These are phyloP conservation scores for Hypoxylon lienhwacheense DNA, from an alignment of 495 filamentous ascomycete species.

Conservation along the genomic window DNA sequence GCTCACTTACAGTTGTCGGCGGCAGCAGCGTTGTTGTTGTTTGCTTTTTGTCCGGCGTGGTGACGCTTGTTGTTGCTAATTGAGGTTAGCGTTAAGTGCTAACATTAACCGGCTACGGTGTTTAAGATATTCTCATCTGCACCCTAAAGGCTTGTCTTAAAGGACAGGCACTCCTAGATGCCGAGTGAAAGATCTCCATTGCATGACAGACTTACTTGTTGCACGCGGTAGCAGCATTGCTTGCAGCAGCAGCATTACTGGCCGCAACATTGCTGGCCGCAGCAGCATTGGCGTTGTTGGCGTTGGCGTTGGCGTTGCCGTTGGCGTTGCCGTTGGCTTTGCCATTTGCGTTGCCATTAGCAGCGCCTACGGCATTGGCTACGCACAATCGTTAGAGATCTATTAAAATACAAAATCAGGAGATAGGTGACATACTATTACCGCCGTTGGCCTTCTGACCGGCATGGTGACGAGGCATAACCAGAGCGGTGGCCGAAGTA, in stretches of 20 bases:
- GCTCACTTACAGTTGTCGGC: slow-evolving; percentile 23
- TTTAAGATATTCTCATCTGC: neutral
- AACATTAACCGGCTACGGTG: neutral
- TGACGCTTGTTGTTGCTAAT: slow-evolving; percentile 33
- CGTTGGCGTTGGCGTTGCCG: slow-evolving; percentile 1
- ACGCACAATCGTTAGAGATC: neutral
- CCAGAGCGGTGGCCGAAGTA: slow-evolving; percentile 33
- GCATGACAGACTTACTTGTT: slow-evolving; percentile 2
- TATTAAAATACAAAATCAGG: neutral
- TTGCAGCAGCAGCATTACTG: slow-evolving; percentile 6
- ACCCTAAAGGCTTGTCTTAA: neutral
- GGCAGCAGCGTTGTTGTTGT: slow-evolving; percentile 11
- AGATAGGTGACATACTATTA: slow-evolving; percentile 6
- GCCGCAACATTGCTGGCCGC: neutral
- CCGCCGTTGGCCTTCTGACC: slow-evolving; percentile 29
- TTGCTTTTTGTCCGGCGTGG: slow-evolving; percentile 28
- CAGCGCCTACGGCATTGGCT: slow-evolving; percentile 15
- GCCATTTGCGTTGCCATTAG: slow-evolving; percentile 3
- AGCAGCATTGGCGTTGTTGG: slow-evolving; percentile 4
- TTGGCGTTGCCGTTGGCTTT: slow-evolving; percentile 15
- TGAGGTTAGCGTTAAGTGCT: slow-evolving; percentile 10
- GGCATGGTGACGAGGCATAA: slow-evolving; percentile 34
- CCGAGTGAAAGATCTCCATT: no score
- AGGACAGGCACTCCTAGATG: no score
- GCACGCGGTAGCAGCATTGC: slow-evolving; percentile 10